Evolutionary conservation across 331 rosid species (phyloP).

Genomic region (Saraca asoca): DNA sequence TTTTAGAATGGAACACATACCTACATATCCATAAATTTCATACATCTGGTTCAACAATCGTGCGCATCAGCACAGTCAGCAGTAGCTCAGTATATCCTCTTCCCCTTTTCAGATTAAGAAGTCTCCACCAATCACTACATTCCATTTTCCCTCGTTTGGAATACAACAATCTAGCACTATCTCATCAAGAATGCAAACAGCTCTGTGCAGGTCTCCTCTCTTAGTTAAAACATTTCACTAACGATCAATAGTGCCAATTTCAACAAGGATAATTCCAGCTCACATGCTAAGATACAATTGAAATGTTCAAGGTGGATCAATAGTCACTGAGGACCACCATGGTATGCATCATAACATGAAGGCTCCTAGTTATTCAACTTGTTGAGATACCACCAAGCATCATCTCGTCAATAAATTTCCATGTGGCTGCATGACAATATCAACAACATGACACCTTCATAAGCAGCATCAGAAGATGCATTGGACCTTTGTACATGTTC

Average conservation of each 20-base stretch:
- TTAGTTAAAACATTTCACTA: constrained; percentile 54
- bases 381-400: constrained; percentile 64
- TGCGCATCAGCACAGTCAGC: constrained; percentile 50
- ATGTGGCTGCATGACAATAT: constrained; percentile 73
- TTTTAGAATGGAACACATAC: constrained; percentile 15
- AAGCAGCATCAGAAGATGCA: too few relatives aligned
- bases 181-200: constrained; percentile 73
- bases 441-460: too few relatives aligned
- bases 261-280: constrained; percentile 62
- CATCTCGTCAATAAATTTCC: constrained; percentile 92
- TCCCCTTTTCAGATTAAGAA: constrained; percentile 63
- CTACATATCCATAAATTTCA: constrained; percentile 22
- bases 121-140: constrained; percentile 55
- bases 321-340: constrained; percentile 61
- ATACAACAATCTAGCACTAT: constrained; percentile 74
- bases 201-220: constrained; percentile 70
- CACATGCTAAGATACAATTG: constrained; percentile 76
- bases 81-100: constrained; percentile 61
- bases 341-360: constrained; percentile 72
- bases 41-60: constrained; percentile 41
- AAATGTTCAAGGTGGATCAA: constrained; percentile 60
- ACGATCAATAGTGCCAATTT: constrained; percentile 51
- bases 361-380: constrained; percentile 68
- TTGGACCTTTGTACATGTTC: too few relatives aligned
- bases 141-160: constrained; percentile 70